Evolutionary conservation across 2,329 filamentous ascomycete species (phyloP), one percentile per base, ranked within the genome.

Genomic region (Fusarium sp.): DNA sequence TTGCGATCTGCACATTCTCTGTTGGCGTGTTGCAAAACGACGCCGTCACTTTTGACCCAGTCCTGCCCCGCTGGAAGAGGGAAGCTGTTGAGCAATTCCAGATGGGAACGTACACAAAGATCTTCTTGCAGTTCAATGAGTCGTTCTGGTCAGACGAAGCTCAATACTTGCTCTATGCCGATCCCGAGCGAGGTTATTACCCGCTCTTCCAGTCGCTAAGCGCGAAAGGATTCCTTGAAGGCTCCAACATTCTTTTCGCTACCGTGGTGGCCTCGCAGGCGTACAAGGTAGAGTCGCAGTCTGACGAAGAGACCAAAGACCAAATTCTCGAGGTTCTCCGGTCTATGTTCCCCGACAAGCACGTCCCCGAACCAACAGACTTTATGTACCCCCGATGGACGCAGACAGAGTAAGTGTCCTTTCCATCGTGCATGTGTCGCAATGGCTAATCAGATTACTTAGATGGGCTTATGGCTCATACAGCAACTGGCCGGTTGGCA

Each of bases 31-130:
- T 94, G 1, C 92, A 94, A 78, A 89, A 90, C 69, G 85, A 90
- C 4, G 86, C 83, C 0, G 87, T 93, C 1, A 80, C 81, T 0
- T 94, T 93, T 77, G 78, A 84, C 13, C 92, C 92, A 0, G 73
- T 82, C 6, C 83, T 94, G 0, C 92, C 92, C 0, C 80, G 80
- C 4, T 93, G 91, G 92, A 94, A 94, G 80, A 84, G 87, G 14
- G 86, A 86, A 5, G 89, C 90, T 0, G 92, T 94, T 62, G 86
- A 89, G 5, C 89, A 88, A 41, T 93, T 93, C 79, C 84, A 86
- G 70, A 93, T 94, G 89, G 92, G 89, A 10, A 93, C 91, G 0
- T 94, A 93, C 82, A 94, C 91, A 60, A 94, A 94, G 79, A 89
- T 94, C 70, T 94, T 94, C 82, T 83, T 92, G 69, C 92, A 93